A percentile compares a stretch with the other conserved stretches of the same genome.
Evolutionary conservation across 2,329 filamentous ascomycete species (phyloP).

Genomic region (Colletotrichum sp.): DNA sequence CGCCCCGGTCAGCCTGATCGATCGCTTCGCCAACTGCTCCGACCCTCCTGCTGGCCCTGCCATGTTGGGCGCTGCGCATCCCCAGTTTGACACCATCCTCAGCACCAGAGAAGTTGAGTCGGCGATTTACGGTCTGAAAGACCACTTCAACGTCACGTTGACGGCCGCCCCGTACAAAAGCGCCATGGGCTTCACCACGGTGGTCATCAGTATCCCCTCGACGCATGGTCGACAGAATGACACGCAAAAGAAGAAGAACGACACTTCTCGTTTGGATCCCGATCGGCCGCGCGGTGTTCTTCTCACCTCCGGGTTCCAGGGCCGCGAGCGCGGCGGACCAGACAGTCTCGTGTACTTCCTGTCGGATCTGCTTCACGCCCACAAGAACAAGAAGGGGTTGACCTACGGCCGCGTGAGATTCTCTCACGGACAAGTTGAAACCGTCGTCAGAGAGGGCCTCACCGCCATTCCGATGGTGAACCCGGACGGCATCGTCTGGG

Average conservation of each 20-base stretch:
- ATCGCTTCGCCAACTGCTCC: slow-evolving; percentile 42
- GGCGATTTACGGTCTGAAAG: slow-evolving; percentile 45
- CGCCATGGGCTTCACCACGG: slow-evolving; percentile 40
- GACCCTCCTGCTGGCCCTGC: slow-evolving; percentile 32
- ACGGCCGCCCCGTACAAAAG: slow-evolving; percentile 46
- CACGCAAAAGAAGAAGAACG: neutral
- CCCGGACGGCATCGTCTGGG: slow-evolving; percentile 56
- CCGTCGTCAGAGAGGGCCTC: slow-evolving; percentile 53
- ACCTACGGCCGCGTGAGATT: slow-evolving; percentile 56
- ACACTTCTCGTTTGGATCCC: neutral
- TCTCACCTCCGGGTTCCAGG: slow-evolving; percentile 58
- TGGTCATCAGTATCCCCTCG: slow-evolving; percentile 43
- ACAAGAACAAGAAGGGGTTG: slow-evolving; percentile 50
- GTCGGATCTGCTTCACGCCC: slow-evolving; percentile 58
- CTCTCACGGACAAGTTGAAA: slow-evolving; percentile 53
- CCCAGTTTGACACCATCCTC: slow-evolving; percentile 45
- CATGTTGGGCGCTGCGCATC: slow-evolving; percentile 25
- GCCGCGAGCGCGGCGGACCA: slow-evolving; percentile 60
- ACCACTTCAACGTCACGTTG: slow-evolving; percentile 40
- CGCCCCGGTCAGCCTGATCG: slow-evolving; percentile 42
- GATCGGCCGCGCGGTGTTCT: slow-evolving; percentile 29
- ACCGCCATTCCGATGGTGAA: slow-evolving; percentile 56
- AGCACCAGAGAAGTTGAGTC: slow-evolving; percentile 47
- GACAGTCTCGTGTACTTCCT: slow-evolving; percentile 63
- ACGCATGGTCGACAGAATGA: neutral